Percentiles rank a stretch among this genome's conserved stretches.
Conservation (phyloP, 352 stramenopile species). For the Blastocystis sp. region DNA sequence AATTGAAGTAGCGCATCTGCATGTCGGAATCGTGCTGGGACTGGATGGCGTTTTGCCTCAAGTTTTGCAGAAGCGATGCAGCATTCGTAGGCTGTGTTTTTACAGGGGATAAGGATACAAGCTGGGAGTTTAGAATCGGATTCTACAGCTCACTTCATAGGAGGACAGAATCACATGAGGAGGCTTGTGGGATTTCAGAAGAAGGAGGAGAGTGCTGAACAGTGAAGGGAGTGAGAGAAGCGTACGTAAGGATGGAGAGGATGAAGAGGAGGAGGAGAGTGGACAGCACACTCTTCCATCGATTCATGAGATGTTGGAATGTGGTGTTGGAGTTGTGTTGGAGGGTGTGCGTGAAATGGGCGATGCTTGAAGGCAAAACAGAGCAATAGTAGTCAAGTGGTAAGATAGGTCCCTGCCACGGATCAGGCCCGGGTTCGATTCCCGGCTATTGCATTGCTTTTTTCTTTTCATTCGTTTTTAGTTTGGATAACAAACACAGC, state of each 20-base stretch:
- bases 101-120: neutral
- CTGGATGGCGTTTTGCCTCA: neutral
- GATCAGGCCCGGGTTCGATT: slow-evolving; percentile 70
- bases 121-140: neutral
- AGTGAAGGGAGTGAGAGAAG: too few relatives aligned
- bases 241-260: neutral
- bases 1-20: neutral
- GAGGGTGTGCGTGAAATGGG: neutral
- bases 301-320: neutral
- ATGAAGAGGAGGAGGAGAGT: neutral
- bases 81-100: neutral
- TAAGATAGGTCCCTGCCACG: slow-evolving; percentile 70
- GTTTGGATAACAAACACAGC: too few relatives aligned
- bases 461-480: neutral
- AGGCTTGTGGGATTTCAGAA: neutral
- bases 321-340: too few relatives aligned
- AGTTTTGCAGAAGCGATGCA: neutral
- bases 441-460: slow-evolving; percentile 67
- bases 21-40: neutral
- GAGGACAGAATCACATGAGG: neutral
- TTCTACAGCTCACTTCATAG: neutral
- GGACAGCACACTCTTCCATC: neutral
- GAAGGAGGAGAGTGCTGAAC: too few relatives aligned
- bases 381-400: slow-evolving; percentile 70
- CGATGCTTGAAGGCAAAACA: neutral